These are phyloP conservation scores for Blastocystis hominis DNA, from an alignment of 352 stramenopile species.

Conservation along the genomic window DNA sequence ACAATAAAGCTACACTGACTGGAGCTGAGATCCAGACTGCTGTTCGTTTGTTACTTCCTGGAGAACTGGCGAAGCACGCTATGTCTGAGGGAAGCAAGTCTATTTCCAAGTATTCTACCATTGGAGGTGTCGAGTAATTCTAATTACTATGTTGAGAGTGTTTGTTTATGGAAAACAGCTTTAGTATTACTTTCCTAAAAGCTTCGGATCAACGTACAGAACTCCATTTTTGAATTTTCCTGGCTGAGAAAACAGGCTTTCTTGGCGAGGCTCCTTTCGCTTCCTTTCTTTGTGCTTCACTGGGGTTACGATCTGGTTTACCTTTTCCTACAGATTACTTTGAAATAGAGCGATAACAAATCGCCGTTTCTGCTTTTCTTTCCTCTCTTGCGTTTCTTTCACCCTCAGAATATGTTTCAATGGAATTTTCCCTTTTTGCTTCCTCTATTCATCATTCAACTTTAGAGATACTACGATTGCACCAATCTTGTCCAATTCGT, in stretches of 20 bases:
- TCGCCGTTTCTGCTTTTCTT: background rate
- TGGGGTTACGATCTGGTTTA: background rate
- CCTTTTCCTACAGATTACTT: background rate
- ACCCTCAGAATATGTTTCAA: background rate
- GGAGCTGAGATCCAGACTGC: constrained; percentile 88
- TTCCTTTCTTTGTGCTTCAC: background rate
- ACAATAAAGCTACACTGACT: constrained; percentile 93
- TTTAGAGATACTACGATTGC: background rate
- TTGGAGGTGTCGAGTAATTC: constrained; percentile 43
- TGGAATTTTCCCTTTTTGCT: background rate
- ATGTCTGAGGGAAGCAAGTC: constrained; percentile 85
- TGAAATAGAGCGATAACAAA: background rate
- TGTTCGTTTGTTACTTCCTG: constrained; percentile 84
- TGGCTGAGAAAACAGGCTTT: too few species aligned
- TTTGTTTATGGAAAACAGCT: background rate
- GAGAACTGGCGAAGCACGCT: constrained; percentile 85
- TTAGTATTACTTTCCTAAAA: background rate
- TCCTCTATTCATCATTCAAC: background rate
- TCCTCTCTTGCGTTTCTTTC: background rate
- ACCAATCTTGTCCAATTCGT: constrained; percentile 23
- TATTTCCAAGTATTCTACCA: constrained; percentile 53
- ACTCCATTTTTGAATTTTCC: constrained; percentile 3
- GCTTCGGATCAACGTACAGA: constrained; percentile 5
- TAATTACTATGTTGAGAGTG: background rate
- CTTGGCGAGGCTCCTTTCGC: too few species aligned